Conservation (phyloP, 2,329 filamentous ascomycete species). For the Plectosphaerella cucumerina region DNA sequence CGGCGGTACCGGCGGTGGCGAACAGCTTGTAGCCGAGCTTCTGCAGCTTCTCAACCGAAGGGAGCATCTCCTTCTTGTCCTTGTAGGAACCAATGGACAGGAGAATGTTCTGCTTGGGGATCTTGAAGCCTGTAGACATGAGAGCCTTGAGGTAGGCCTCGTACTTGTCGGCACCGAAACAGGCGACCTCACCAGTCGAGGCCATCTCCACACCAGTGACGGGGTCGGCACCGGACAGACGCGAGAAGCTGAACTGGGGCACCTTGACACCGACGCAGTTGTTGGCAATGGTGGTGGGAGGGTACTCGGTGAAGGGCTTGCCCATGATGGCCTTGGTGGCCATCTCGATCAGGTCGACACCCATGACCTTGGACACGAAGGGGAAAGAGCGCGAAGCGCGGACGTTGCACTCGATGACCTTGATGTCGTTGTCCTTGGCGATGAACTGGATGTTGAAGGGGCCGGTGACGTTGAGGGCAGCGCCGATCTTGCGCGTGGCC, state of each 20-base stretch:
- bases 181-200: constrained; percentile 96
- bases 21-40: constrained; percentile 93
- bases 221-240: constrained; percentile 91
- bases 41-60: constrained; percentile 84
- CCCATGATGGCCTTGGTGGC: constrained; percentile 95
- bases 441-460: constrained; percentile 99
- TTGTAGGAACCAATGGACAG: constrained; percentile 96
- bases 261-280: constrained; percentile 96
- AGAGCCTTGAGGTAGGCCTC: constrained; percentile 97
- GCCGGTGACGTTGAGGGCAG: constrained; percentile 90
- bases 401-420: constrained; percentile 99
- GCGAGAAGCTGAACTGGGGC: constrained; percentile 97
- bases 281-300: constrained; percentile 67
- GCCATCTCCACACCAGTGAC: constrained; percentile 99
- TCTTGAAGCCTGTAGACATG: constrained; percentile 91
- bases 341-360: constrained; percentile 96
- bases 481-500: constrained; percentile 91
- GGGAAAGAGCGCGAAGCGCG: constrained; percentile 94
- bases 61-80: constrained; percentile 96
- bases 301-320: constrained; percentile 77
- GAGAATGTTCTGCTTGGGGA: constrained; percentile 92
- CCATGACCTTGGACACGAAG: constrained; percentile 98
- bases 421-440: constrained; percentile 98
- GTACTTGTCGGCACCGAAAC: constrained; percentile 92
- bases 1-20: constrained; percentile 91